Conservation (phyloP, 2,329 filamentous ascomycete genomes). For the Eutypa lata region DNA sequence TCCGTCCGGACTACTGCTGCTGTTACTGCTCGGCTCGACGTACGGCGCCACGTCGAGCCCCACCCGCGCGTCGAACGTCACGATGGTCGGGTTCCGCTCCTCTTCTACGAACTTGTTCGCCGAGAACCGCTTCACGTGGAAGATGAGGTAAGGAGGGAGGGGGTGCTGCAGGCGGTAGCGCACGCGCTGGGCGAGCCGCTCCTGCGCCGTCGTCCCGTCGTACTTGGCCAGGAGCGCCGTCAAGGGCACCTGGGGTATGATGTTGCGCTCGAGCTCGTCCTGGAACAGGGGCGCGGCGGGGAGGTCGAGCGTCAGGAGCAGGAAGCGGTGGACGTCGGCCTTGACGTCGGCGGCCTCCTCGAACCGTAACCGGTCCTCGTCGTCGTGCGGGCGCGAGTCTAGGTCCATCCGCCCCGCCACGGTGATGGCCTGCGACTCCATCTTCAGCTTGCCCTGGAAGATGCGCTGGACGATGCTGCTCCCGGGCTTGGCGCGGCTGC, state of each 20-base stretch:
- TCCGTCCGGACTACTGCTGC: too few relatives aligned
- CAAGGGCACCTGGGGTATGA: conserved; percentile 89
- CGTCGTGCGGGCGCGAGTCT: conserved; percentile 64
- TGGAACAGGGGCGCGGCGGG: conserved; percentile 93
- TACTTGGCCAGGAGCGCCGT: conserved; percentile 86
- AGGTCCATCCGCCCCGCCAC: conserved; percentile 28
- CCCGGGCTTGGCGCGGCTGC: conserved; percentile 80
- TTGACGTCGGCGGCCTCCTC: conserved; percentile 84
- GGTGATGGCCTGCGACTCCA: conserved; percentile 88
- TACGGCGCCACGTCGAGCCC: conserved; percentile 86
- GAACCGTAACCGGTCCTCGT: conserved; percentile 80
- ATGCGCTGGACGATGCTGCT: conserved; percentile 86
- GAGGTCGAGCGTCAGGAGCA: conserved; percentile 90
- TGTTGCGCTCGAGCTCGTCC: conserved; percentile 89
- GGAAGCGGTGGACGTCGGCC: conserved; percentile 73
- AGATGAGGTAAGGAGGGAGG: conserved; percentile 82
- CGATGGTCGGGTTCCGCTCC: conserved; percentile 96
- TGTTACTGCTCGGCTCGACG: conserved; percentile 77
- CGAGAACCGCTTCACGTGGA: conserved; percentile 96
- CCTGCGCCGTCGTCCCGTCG: conserved; percentile 82
- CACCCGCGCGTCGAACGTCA: conserved; percentile 82
- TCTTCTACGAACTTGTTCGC: conserved; percentile 96
- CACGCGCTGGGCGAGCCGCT: conserved; percentile 83
- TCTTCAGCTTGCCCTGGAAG: conserved; percentile 88
- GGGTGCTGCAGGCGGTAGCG: conserved; percentile 88